A percentile compares a stretch with the other conserved stretches of the same genome.
Conservation (phyloP, 768 basidiomycete genomes). For the Megacollybia marginata region DNA sequence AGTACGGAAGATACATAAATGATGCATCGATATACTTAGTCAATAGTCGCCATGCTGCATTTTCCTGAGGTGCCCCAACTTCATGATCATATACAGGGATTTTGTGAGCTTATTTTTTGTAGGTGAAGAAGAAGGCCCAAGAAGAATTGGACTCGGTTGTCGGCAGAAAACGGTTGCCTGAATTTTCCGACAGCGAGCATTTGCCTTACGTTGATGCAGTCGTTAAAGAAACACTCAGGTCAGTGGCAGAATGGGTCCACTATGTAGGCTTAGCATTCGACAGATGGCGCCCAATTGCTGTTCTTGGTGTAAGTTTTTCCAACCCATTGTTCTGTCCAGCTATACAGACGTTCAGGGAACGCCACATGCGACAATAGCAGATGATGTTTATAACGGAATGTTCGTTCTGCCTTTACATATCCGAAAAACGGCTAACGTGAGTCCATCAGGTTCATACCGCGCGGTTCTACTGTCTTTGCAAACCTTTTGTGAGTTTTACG, state of each 20-base stretch:
- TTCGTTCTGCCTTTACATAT: constrained; percentile 1
- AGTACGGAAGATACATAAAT: constrained; percentile 9
- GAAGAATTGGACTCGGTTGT: constrained; percentile 30
- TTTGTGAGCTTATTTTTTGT: no score
- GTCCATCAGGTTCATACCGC: constrained; percentile 22
- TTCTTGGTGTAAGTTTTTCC: constrained; percentile 13
- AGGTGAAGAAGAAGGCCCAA: constrained; percentile 30
- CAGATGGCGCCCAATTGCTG: constrained; percentile 27
- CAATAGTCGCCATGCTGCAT: constrained; percentile 29
- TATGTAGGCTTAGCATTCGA: neutral
- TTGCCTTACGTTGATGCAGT: constrained; percentile 30
- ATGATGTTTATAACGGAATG: constrained; percentile 32
- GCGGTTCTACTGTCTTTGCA: constrained; percentile 28
- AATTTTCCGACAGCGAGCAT: constrained; percentile 23
- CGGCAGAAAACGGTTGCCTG: constrained; percentile 29
- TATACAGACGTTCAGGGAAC: constrained; percentile 9
- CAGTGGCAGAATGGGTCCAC: neutral
- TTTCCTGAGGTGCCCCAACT: constrained; percentile 15
- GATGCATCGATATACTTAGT: neutral
- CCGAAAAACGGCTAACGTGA: neutral
- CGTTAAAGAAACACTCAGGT: constrained; percentile 31
- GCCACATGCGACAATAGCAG: constrained; percentile 29
- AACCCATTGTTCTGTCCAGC: no score
- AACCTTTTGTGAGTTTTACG: constrained; percentile 18
- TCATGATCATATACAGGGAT: no score